Percentiles rank a stretch among this genome's conserved stretches.
Evolutionary conservation across 768 basidiomycete species (phyloP).

Genomic region (Polyporus arcularius): DNA sequence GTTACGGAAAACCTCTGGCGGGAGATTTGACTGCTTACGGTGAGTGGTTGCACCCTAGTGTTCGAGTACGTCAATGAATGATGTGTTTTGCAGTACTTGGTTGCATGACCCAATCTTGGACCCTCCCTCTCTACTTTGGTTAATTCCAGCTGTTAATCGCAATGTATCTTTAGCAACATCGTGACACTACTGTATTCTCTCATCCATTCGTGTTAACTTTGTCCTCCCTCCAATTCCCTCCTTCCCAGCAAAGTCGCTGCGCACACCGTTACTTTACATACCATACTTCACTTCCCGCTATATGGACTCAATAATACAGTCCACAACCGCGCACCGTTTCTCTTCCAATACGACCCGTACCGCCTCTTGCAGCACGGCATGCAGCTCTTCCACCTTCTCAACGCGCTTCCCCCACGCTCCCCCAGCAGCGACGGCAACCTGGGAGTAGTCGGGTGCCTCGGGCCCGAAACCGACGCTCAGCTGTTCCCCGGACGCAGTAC

Average conservation of each 20-base stretch:
- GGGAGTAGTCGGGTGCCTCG: conserved; percentile 56
- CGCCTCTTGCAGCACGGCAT: conserved; percentile 45
- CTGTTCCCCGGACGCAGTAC: conserved; percentile 41
- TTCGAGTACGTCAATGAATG: background rate
- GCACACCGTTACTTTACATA: background rate
- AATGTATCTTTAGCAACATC: conserved; percentile 12
- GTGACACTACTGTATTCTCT: conserved; percentile 1
- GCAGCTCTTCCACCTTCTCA: conserved; percentile 32
- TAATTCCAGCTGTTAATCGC: background rate
- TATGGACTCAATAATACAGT: conserved; percentile 44
- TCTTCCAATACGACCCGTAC: conserved; percentile 58
- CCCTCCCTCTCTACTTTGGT: background rate
- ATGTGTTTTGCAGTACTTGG: background rate
- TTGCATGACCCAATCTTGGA: background rate
- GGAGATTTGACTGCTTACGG: conserved; percentile 16
- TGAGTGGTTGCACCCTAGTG: background rate
- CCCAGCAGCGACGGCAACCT: conserved; percentile 68
- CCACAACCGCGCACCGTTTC: conserved; percentile 63
- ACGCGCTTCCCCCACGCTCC: conserved; percentile 62
- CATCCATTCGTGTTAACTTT: background rate
- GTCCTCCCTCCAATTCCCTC: background rate
- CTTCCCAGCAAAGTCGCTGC: background rate
- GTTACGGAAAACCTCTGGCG: conserved; percentile 26
- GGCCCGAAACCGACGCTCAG: conserved; percentile 70
- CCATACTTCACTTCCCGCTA: background rate